phyloP scores from a whole-genome alignment of 2,329 filamentous ascomycete genomes.

The Claviceps quebecensis region DNA sequence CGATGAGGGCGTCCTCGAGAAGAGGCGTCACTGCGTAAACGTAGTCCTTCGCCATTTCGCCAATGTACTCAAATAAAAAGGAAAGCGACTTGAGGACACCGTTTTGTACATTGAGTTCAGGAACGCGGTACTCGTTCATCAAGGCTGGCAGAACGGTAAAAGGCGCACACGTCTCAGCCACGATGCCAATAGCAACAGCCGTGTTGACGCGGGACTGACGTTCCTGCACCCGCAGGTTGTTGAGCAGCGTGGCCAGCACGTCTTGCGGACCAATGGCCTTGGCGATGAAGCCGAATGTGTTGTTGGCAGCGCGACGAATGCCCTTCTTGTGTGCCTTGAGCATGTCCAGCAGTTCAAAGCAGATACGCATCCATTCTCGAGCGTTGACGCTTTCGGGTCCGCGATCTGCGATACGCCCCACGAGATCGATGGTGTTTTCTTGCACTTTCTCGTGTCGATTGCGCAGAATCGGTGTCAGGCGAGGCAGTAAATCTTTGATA shows the following conservation, averaged over 20 bases:
- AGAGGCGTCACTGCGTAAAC: constrained; percentile 95
- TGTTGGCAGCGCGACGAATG: constrained; percentile 94
- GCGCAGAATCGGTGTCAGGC: constrained; percentile 91
- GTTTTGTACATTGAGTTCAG: constrained; percentile 96
- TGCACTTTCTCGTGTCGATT: constrained; percentile 99
- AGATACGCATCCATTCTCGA: constrained; percentile 99
- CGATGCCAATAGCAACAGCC: constrained; percentile 94
- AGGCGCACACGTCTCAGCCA: constrained; percentile 93
- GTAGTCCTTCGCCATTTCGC: constrained; percentile 99
- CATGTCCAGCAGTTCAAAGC: constrained; percentile 98
- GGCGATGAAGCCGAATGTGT: constrained; percentile 98
- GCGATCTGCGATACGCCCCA: constrained; percentile 93
- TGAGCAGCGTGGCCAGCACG: constrained; percentile 85
- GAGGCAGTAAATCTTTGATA: constrained; percentile 88
- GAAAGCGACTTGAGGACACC: constrained; percentile 93
- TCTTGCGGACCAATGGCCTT: constrained; percentile 98
- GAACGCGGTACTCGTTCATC: constrained; percentile 99
- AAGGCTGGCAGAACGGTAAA: constrained; percentile 97
- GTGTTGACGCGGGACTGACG: constrained; percentile 97
- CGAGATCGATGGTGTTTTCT: constrained; percentile 96
- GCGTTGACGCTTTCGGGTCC: constrained; percentile 94
- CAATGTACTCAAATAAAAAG: constrained; percentile 98
- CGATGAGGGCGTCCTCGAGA: constrained; percentile 91
- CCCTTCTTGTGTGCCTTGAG: constrained; percentile 99
- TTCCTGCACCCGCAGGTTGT: constrained; percentile 93